Base-by-base conservation (phyloP, 495 filamentous ascomycete genomes). In the Penicillium diatomitis region DNA sequence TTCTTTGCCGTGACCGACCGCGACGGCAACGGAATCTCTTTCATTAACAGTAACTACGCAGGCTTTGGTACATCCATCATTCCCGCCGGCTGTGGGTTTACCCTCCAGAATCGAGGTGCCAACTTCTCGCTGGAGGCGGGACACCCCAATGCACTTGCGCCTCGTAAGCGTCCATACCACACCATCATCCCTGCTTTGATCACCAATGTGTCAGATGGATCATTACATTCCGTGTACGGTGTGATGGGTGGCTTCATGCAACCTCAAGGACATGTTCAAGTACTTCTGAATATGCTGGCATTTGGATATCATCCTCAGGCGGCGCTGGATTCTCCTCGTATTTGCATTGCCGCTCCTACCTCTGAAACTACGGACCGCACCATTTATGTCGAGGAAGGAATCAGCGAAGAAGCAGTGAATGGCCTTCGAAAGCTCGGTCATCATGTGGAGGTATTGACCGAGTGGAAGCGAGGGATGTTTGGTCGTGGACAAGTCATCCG, bases 201-300 rank as follows among this genome's bases (percentile, higher is more conserved):
- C 41, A 97, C 92, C 3, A 86, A 89, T 51, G 59, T 79, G 2
- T 72, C 68, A 10, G 88, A 91, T 53, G 76, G 76, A 12, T 80
- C 72, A 11, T 66, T 98, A 49, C 85, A 96, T 60, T 81, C 79
- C 36, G 87, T 95, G 0, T 95, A 88, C 54, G 94, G 92, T 41
- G 90, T 96, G 42, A 97, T 97, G 92, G 92, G 92, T 51, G 92
- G 92, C 32, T 96, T 90, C 67, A 97, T 98, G 94, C 92, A 98
- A 72, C 92, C 92, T 0, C 92, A 97, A 71, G 92, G 92, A 7
- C 92, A 98, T 60, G 87, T 97, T 9, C 92, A 98, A 66, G 88
- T 96, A 3, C 68, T 98, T 44, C 75, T 97, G 6, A 95, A 95
- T 49, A 88, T 94, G 81, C 65, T 95, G 3, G 82, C 85, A 0